phyloP scores from a whole-genome alignment of 441 rosid genomes.

The Populus hybrid region DNA sequence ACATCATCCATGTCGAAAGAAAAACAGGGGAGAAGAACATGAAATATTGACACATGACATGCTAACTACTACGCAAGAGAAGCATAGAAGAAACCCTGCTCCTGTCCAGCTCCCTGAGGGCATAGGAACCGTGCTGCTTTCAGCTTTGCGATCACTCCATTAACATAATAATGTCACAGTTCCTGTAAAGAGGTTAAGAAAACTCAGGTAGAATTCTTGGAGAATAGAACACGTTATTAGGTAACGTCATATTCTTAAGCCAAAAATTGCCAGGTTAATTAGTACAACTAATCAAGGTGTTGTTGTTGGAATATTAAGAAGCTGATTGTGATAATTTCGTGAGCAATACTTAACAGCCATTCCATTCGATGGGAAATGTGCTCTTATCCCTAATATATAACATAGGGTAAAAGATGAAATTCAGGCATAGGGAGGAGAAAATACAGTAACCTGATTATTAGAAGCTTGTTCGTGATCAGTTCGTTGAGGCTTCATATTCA shows the following conservation, averaged over 20 bases:
- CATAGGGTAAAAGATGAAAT: not conserved
- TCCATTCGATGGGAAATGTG: not conserved
- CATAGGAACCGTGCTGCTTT: not conserved
- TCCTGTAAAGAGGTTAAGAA: not conserved
- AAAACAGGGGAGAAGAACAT: not conserved
- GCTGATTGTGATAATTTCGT: not conserved
- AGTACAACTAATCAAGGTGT: no score
- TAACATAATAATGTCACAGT: not conserved
- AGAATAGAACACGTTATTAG: not conserved
- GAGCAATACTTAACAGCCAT: not conserved
- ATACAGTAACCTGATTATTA: slow-evolving; percentile 42
- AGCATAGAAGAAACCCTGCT: not conserved
- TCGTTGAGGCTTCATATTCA: slow-evolving; percentile 64
- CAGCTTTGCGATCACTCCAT: not conserved
- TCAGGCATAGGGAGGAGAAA: not conserved
- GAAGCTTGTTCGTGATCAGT: slow-evolving; percentile 44
- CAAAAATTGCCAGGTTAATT: not conserved
- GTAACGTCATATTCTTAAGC: not conserved
- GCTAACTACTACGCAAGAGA: not conserved
- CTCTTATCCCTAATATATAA: not conserved
- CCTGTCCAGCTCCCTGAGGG: not conserved
- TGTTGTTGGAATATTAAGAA: no score
- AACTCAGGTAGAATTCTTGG: not conserved
- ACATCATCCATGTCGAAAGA: not conserved
- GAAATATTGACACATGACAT: no score